Percentiles rank a stretch among this genome's conserved stretches.
Conservation (phyloP, 345 rosid genomes). For the Gynandropsis gynandra region DNA sequence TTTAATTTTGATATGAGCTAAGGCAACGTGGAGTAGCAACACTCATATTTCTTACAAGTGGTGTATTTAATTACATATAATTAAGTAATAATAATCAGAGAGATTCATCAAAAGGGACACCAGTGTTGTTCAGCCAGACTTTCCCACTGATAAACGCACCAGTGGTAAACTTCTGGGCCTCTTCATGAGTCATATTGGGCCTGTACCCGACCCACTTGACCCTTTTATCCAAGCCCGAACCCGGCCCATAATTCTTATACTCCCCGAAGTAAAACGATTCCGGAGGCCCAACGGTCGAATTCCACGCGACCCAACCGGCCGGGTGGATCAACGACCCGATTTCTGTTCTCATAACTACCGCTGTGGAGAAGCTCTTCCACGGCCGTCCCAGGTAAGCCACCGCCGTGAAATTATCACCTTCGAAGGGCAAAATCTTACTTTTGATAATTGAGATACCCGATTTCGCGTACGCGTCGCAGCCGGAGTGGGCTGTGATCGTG, state of each 20-base stretch:
- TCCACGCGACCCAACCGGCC: constrained; percentile 57
- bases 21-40: too few relatives aligned
- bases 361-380: constrained; percentile 57
- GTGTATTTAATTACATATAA: too few relatives aligned
- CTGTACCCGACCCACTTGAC: constrained; percentile 48
- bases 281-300: constrained; percentile 39
- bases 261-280: constrained; percentile 45
- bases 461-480: constrained; percentile 44
- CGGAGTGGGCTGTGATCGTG: constrained; percentile 71
- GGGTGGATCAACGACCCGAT: constrained; percentile 39
- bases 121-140: constrained; percentile 40
- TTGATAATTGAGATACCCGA: constrained; percentile 56
- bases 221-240: constrained; percentile 31
- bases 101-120: constrained; percentile 25
- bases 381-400: constrained; percentile 60
- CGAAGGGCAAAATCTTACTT: constrained; percentile 25
- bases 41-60: too few relatives aligned
- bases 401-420: constrained; percentile 30
- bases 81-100: too few relatives aligned
- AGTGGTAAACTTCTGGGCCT: constrained; percentile 44
- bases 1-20: too few relatives aligned
- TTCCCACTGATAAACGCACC: constrained; percentile 38
- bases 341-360: constrained; percentile 52
- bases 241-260: constrained; percentile 44
- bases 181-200: constrained; percentile 29